Conservation (phyloP, 2,329 filamentous ascomycete species). For the Botrytis fabae region DNA sequence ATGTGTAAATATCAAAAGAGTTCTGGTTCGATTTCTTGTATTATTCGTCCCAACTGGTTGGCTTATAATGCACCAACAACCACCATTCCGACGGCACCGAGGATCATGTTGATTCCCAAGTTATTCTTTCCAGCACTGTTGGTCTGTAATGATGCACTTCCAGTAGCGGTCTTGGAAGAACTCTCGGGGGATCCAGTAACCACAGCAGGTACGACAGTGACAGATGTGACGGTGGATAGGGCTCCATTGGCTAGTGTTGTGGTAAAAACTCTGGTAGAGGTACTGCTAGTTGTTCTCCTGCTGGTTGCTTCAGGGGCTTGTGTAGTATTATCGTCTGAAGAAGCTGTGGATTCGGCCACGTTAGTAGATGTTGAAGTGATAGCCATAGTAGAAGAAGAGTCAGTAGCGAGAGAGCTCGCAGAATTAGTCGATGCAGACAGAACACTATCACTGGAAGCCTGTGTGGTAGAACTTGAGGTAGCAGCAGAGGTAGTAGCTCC, state of each 20-base stretch:
- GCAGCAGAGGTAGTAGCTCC: slow-evolving; percentile 24
- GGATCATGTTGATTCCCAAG: slow-evolving; percentile 29
- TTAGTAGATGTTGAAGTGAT: slow-evolving; percentile 26
- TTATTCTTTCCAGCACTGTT: slow-evolving; percentile 27
- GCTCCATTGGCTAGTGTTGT: slow-evolving; percentile 35
- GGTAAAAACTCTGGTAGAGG: slow-evolving; percentile 32
- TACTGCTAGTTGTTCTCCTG: slow-evolving; percentile 20
- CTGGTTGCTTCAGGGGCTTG: slow-evolving; percentile 23
- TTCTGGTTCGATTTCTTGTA: slow-evolving; percentile 4
- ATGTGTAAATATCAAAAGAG: slow-evolving; percentile 24
- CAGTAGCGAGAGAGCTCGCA: slow-evolving; percentile 24
- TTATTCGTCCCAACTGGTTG: slow-evolving; percentile 1
- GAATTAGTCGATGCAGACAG: slow-evolving; percentile 24
- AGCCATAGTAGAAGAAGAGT: slow-evolving; percentile 18
- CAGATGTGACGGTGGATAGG: slow-evolving; percentile 32
- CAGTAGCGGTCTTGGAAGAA: slow-evolving; percentile 24
- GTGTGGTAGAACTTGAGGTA: slow-evolving; percentile 27
- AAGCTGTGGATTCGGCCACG: slow-evolving; percentile 22
- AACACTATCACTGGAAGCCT: slow-evolving; percentile 28
- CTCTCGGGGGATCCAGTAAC: slow-evolving; percentile 26
- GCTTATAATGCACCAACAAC: slow-evolving; percentile 31
- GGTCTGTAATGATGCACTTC: slow-evolving; percentile 34
- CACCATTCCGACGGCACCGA: slow-evolving; percentile 32
- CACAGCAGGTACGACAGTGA: slow-evolving; percentile 35
- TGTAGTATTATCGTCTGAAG: slow-evolving; percentile 24